Conservation (phyloP, 169 alveolate species). For the Toxoplasma gondii region DNA sequence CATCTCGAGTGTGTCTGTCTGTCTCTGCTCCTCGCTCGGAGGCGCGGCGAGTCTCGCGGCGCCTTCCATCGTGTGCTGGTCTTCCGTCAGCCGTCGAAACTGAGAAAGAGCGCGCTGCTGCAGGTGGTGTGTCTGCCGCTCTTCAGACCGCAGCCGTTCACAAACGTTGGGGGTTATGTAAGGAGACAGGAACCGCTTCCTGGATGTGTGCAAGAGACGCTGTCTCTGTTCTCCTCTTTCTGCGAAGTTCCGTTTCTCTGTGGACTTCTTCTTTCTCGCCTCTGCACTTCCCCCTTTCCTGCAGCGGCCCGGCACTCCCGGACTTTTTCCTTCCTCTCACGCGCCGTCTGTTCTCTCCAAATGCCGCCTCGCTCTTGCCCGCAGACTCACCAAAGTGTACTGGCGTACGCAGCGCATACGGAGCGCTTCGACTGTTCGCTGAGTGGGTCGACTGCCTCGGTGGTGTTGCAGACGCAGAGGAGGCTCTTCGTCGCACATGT, state of each 20-base stretch:
- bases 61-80: too few relatives aligned
- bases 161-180: too few relatives aligned
- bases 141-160: too few relatives aligned
- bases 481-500: slow-evolving; percentile 70
- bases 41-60: too few relatives aligned
- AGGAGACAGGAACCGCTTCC: too few relatives aligned
- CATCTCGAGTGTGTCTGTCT: too few relatives aligned
- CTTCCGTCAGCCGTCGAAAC: too few relatives aligned
- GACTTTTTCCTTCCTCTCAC: not conserved
- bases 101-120: too few relatives aligned
- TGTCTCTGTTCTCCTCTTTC: not conserved
- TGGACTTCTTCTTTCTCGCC: not conserved
- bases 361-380: too few relatives aligned
- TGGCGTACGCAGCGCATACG: not conserved
- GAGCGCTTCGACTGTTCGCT: slow-evolving; percentile 63
- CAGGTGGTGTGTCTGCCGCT: too few relatives aligned
- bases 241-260: not conserved
- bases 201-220: not conserved
- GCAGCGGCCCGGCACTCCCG: not conserved
- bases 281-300: not conserved
- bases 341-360: not conserved
- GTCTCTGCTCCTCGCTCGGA: too few relatives aligned
- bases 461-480: slow-evolving; percentile 38
- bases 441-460: slow-evolving; percentile 77
- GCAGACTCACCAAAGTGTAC: not conserved